Evolutionary conservation across 805 yeast genomes (phyloP).

Genomic region (Zygosaccharomyces bailii): DNA sequence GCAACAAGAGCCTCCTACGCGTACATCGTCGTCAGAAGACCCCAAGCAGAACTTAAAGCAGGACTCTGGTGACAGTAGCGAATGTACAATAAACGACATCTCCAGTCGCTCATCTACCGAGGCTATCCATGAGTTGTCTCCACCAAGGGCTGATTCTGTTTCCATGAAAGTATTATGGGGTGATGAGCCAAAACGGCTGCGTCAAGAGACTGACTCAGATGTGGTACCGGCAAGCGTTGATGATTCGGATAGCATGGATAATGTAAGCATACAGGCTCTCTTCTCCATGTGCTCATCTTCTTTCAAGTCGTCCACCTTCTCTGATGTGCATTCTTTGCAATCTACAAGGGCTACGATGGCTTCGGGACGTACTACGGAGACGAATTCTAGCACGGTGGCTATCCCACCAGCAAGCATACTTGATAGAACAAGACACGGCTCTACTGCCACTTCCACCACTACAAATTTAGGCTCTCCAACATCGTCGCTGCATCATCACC

Average conservation of each 20-base stretch:
- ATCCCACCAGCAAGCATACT: constrained; percentile 72
- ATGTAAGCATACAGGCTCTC: constrained; percentile 35
- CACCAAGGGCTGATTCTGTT: constrained; percentile 9
- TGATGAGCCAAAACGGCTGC: constrained; percentile 18
- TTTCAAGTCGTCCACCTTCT: constrained; percentile 38
- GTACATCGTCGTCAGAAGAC: not conserved
- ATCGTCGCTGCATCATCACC: constrained; percentile 14
- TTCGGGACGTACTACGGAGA: constrained; percentile 40
- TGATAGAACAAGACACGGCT: constrained; percentile 45
- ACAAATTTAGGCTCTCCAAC: constrained; percentile 16
- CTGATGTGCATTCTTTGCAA: constrained; percentile 35
- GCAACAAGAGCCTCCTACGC: not conserved
- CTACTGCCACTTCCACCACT: constrained; percentile 21
- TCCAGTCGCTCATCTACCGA: constrained; percentile 1
- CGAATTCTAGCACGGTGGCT: constrained; percentile 64
- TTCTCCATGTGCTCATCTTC: constrained; percentile 37
- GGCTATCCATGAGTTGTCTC: constrained; percentile 3
- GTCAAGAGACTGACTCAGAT: constrained; percentile 4
- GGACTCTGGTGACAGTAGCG: not conserved
- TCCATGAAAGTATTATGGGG: constrained; percentile 24
- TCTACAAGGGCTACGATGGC: constrained; percentile 38
- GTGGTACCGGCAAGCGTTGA: constrained; percentile 5
- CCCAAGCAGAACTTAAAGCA: not conserved
- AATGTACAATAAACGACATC: not conserved
- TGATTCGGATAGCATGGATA: constrained; percentile 20